Evolutionary conservation across 1,284 basidiomycete genomes (phyloP).

Genomic region (Psilocybe mexicana): DNA sequence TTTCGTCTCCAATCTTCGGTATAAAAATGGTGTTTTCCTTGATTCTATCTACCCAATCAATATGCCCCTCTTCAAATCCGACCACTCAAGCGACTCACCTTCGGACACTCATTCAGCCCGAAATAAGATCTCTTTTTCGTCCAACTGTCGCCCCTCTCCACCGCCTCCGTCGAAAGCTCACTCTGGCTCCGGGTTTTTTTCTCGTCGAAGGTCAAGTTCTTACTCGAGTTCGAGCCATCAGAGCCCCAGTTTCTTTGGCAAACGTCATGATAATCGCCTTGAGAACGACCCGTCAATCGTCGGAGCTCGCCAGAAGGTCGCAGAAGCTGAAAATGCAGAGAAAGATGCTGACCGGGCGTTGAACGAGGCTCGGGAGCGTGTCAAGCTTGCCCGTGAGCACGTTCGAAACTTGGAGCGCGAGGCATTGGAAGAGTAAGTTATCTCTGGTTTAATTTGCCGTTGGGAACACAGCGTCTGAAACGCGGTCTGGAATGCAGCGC

Average conservation of each 20-base stretch:
- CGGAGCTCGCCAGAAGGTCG: slow-evolving; percentile 52
- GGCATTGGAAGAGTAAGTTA: slow-evolving; percentile 55
- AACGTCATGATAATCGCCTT: slow-evolving; percentile 24
- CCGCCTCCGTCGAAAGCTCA: slow-evolving; percentile 15
- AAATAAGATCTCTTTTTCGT: slow-evolving; percentile 32
- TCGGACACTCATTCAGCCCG: slow-evolving; percentile 20
- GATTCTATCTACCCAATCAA: neutral
- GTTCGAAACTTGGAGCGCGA: slow-evolving; percentile 54
- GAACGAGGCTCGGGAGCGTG: slow-evolving; percentile 41
- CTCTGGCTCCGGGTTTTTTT: slow-evolving; percentile 28
- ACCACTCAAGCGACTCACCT: slow-evolving; percentile 7
- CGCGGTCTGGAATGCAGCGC: slow-evolving; percentile 36
- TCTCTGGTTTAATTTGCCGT: neutral
- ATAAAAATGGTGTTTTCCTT: neutral
- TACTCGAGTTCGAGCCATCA: slow-evolving; percentile 19
- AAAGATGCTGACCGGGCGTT: slow-evolving; percentile 56
- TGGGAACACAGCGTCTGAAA: slow-evolving; percentile 9
- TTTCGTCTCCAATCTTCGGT: neutral
- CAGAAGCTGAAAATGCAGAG: slow-evolving; percentile 56
- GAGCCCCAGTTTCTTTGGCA: slow-evolving; percentile 29
- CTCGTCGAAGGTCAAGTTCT: slow-evolving; percentile 25
- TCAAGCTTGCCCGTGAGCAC: slow-evolving; percentile 38
- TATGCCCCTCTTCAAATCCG: slow-evolving; percentile 28
- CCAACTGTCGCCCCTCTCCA: slow-evolving; percentile 20
- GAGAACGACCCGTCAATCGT: slow-evolving; percentile 51